These are phyloP conservation scores for Styphnolobium japonicum DNA, from an alignment of 306 rosid species.

Conservation along the genomic window DNA sequence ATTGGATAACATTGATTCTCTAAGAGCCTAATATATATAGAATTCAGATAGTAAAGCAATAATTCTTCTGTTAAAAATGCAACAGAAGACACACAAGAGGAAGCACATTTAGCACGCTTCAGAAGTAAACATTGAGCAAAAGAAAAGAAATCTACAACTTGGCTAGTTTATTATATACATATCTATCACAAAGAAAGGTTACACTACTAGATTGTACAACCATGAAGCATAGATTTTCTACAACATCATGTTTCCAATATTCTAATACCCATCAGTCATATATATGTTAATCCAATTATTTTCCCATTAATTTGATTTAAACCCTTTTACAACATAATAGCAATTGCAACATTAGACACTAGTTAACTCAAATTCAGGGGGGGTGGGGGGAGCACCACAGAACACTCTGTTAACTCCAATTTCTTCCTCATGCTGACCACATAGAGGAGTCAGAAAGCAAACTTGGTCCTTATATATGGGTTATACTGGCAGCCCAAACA, in stretches of 20 bases:
- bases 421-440: background rate
- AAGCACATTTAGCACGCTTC: background rate
- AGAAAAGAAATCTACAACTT: background rate
- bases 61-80: background rate
- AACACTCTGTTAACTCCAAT: background rate
- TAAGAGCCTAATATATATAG: background rate
- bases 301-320: too few relatives aligned
- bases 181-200: too few relatives aligned
- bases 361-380: background rate
- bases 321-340: background rate
- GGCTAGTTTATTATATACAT: background rate
- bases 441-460: background rate
- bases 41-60: background rate
- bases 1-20: background rate
- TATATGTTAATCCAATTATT: too few relatives aligned
- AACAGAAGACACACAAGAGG: background rate
- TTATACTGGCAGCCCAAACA: conserved; percentile 69
- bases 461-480: conserved; percentile 40
- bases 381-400: background rate
- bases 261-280: background rate
- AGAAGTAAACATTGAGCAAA: background rate
- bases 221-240: too few relatives aligned
- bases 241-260: too few relatives aligned
- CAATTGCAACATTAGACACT: background rate
- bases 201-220: too few relatives aligned